These are phyloP conservation scores for Elsinoe arachidis DNA, from an alignment of 2,329 filamentous ascomycete genomes.

Conservation along the genomic window DNA sequence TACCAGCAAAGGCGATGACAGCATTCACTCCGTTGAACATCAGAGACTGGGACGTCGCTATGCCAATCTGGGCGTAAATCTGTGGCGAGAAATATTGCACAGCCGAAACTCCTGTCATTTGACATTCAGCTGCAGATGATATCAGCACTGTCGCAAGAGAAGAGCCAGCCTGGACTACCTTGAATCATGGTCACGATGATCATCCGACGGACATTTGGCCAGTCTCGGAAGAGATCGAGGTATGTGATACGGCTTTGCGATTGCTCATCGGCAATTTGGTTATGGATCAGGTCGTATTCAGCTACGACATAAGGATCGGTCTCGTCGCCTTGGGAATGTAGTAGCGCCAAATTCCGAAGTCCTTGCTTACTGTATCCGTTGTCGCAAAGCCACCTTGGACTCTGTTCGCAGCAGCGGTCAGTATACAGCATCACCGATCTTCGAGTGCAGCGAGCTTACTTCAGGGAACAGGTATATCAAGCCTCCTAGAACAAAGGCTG, in stretches of 20 bases:
- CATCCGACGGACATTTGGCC: conserved; percentile 21
- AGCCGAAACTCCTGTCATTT: conserved; percentile 25
- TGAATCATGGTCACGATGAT: conserved; percentile 23
- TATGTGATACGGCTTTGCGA: conserved; percentile 17
- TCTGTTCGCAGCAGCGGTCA: background rate
- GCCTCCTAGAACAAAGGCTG: conserved; percentile 18
- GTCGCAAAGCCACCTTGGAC: conserved; percentile 20
- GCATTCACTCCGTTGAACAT: conserved; percentile 20
- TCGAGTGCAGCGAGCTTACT: background rate
- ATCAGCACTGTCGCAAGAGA: no score
- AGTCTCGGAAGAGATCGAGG: conserved; percentile 20
- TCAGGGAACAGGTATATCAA: conserved; percentile 21
- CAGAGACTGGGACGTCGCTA: conserved; percentile 17
- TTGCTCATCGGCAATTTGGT: conserved; percentile 21
- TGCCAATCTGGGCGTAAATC: conserved; percentile 22
- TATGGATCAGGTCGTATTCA: conserved; percentile 21
- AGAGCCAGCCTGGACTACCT: background rate
- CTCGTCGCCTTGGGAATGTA: conserved; percentile 21
- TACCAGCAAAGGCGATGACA: conserved; percentile 20
- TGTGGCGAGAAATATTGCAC: conserved; percentile 24
- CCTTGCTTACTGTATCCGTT: conserved; percentile 19
- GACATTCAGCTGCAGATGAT: conserved; percentile 8
- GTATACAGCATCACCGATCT: background rate
- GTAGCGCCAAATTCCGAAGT: conserved; percentile 17
- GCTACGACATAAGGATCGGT: conserved; percentile 21